phyloP scores from a whole-genome alignment of 2,329 filamentous ascomycete species.

The Diplodia sapinea region DNA sequence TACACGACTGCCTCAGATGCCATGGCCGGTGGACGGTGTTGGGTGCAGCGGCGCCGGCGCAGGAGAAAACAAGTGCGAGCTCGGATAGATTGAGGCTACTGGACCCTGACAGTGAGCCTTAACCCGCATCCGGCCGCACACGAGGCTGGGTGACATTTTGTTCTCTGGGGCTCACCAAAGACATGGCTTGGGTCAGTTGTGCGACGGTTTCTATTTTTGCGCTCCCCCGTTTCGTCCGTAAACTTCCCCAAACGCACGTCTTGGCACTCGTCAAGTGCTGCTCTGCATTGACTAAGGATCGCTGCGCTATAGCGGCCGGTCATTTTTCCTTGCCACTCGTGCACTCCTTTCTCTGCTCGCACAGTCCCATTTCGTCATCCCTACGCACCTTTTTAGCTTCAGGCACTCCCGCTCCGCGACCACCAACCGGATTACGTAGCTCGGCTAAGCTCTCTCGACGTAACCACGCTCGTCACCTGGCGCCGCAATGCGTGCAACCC shows the following conservation, averaged over 20 bases:
- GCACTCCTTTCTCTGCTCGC: background rate
- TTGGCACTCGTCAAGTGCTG: conserved; percentile 18
- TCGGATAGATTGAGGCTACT: conserved; percentile 19
- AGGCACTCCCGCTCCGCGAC: conserved; percentile 24
- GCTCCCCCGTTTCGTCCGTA: background rate
- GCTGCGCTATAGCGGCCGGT: conserved; percentile 18
- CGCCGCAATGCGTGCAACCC: background rate
- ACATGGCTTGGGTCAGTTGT: conserved; percentile 19
- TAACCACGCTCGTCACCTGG: conserved; percentile 19
- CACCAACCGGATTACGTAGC: conserved; percentile 18
- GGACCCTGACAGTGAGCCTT: conserved; percentile 21
- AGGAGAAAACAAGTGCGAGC: conserved; percentile 12
- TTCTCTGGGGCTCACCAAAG: conserved; percentile 12
- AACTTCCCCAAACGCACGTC: background rate
- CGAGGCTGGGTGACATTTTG: conserved; percentile 8
- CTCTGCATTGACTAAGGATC: conserved; percentile 6
- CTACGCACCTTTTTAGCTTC: conserved; percentile 16
- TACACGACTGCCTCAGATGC: conserved; percentile 7
- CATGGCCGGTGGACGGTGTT: background rate
- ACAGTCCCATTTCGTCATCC: conserved; percentile 20
- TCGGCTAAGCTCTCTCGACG: conserved; percentile 23
- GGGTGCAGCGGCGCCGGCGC: conserved; percentile 9
- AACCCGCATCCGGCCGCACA: background rate
- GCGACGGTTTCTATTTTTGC: conserved; percentile 26
- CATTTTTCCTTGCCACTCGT: background rate